phyloP scores from a whole-genome alignment of 768 basidiomycete species.

The Leccinum ochraceum region DNA sequence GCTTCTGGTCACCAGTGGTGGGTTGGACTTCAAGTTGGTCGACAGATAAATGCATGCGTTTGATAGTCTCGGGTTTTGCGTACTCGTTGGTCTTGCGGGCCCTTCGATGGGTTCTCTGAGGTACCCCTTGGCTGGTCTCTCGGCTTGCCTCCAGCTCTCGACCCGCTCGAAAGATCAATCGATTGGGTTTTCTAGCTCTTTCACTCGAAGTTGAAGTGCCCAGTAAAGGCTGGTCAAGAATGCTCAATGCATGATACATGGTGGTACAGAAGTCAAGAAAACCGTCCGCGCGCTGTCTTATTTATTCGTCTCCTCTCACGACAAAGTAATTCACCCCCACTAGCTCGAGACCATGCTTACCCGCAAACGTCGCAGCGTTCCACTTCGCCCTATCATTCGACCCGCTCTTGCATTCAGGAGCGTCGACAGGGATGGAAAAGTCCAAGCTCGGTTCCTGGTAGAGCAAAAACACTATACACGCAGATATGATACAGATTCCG shows the following conservation, averaged over 20 bases:
- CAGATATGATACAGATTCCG: neutral
- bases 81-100: too few species aligned
- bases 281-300: neutral
- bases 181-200: neutral
- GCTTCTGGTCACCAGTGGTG: neutral
- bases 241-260: neutral
- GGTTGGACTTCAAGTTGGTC: too few species aligned
- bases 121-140: too few species aligned
- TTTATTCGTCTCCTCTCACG: slow-evolving; percentile 32
- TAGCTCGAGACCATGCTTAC: slow-evolving; percentile 50
- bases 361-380: slow-evolving; percentile 55
- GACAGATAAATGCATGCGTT: too few species aligned
- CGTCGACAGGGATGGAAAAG: slow-evolving; percentile 44
- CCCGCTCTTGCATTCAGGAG: slow-evolving; percentile 46
- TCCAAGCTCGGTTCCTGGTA: slow-evolving; percentile 55
- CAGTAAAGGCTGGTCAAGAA: neutral
- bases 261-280: neutral
- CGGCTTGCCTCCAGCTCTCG: too few species aligned
- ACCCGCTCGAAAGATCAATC: too few species aligned
- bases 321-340: slow-evolving; percentile 62
- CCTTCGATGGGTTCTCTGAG: too few species aligned
- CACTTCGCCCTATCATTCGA: slow-evolving; percentile 51
- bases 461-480: slow-evolving; percentile 49
- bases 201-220: too few species aligned
- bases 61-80: too few species aligned